These are phyloP conservation scores for Gentiana macrophylla DNA, from an alignment of 257 asterid species.

Conservation along the genomic window DNA sequence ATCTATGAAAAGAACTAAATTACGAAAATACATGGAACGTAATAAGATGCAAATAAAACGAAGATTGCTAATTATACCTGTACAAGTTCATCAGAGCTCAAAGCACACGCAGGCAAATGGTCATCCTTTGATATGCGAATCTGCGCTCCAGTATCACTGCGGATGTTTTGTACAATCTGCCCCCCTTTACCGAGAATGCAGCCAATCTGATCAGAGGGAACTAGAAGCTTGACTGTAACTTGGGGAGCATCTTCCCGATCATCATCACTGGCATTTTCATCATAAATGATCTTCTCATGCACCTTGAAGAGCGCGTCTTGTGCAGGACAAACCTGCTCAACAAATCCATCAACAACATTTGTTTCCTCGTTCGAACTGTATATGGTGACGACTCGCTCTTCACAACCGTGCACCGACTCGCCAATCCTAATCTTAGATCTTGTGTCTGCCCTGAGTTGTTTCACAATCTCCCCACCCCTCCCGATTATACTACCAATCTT, in stretches of 20 bases:
- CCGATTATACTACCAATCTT: conserved; percentile 91
- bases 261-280: conserved; percentile 45
- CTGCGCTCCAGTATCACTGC: conserved; percentile 83
- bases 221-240: conserved; percentile 62
- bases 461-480: conserved; percentile 92
- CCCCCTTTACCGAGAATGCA: conserved; percentile 95
- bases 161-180: conserved; percentile 74
- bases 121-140: conserved; percentile 81
- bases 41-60: background rate
- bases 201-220: conserved; percentile 94
- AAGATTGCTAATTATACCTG: conserved; percentile 37
- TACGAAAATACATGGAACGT: background rate
- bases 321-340: conserved; percentile 61
- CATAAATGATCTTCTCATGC: conserved; percentile 71
- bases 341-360: conserved; percentile 53
- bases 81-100: conserved; percentile 85
- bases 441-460: conserved; percentile 87
- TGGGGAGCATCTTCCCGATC: conserved; percentile 51
- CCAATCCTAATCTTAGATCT: conserved; percentile 87
- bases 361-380: conserved; percentile 72
- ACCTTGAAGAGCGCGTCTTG: conserved; percentile 87
- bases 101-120: conserved; percentile 78
- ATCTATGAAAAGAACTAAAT: too few species aligned
- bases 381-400: conserved; percentile 74
- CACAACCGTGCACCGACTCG: conserved; percentile 75